Percentiles rank a stretch among this genome's conserved stretches.
These are phyloP conservation scores for Podochytrium sp. DNA, from an alignment of 192 early-diverging fungal species.

Conservation along the genomic window DNA sequence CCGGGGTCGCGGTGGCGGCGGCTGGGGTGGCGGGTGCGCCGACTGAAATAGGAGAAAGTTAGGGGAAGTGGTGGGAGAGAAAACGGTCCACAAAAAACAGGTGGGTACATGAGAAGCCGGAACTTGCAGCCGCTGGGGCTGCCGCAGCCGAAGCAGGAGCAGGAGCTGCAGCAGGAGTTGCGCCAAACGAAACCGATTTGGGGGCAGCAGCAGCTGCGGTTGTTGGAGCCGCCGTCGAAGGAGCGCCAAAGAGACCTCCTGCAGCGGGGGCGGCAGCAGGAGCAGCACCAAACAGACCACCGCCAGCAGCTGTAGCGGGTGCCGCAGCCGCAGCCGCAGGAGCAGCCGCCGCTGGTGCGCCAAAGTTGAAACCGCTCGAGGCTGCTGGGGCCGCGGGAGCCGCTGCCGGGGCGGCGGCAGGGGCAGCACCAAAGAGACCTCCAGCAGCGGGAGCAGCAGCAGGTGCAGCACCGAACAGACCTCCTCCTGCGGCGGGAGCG, in stretches of 20 bases:
- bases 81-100: not conserved
- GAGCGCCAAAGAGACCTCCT: conserved; percentile 15
- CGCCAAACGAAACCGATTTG: not conserved
- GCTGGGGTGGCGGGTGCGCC: conserved; percentile 41
- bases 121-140: conserved; percentile 35
- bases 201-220: conserved; percentile 8
- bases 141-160: conserved; percentile 21
- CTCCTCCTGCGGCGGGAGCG: conserved; percentile 17
- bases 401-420: conserved; percentile 6
- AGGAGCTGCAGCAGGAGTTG: not conserved
- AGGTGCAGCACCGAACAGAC: conserved; percentile 25
- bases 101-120: not conserved
- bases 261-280: conserved; percentile 28
- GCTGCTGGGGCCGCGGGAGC: not conserved
- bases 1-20: conserved; percentile 37
- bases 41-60: conserved; percentile 2
- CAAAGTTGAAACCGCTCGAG: conserved; percentile 9
- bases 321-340: conserved; percentile 25
- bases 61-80: not conserved
- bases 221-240: conserved; percentile 4
- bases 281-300: not conserved
- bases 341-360: conserved; percentile 30
- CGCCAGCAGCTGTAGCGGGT: not conserved
- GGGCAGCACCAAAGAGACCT: conserved; percentile 23
- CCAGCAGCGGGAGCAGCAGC: conserved; percentile 8